phyloP scores from a whole-genome alignment of 306 rosid species.

The Malus fusca region DNA sequence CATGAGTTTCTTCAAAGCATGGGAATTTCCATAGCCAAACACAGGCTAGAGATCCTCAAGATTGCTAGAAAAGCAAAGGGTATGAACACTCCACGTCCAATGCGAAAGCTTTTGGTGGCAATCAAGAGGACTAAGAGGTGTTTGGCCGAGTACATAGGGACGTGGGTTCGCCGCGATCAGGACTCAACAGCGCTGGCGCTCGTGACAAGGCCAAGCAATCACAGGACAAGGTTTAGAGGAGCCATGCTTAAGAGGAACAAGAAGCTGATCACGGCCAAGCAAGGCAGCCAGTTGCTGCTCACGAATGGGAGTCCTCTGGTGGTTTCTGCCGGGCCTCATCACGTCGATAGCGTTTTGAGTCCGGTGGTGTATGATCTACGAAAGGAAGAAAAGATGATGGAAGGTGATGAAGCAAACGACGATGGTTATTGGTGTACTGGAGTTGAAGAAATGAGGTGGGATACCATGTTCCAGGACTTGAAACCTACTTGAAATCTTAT shows the following conservation, averaged over 20 bases:
- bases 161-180: constrained; percentile 28
- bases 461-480: constrained; percentile 80
- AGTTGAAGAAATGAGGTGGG: constrained; percentile 87
- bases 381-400: constrained; percentile 30
- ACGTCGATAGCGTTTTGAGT: constrained; percentile 41
- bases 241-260: constrained; percentile 55
- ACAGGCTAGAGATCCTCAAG: constrained; percentile 87
- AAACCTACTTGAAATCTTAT: constrained; percentile 53
- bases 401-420: constrained; percentile 7
- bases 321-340: constrained; percentile 15
- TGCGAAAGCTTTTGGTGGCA: constrained; percentile 49
- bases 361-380: constrained; percentile 43
- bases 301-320: constrained; percentile 43
- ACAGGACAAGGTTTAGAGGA: constrained; percentile 43
- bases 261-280: constrained; percentile 31
- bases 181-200: constrained; percentile 60
- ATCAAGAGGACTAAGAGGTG: constrained; percentile 62
- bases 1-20: constrained; percentile 94
- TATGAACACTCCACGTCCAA: constrained; percentile 21
- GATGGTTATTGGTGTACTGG: constrained; percentile 68
- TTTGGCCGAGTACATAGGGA: constrained; percentile 36
- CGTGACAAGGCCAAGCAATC: constrained; percentile 43
- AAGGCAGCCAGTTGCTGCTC: constrained; percentile 47
- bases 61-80: constrained; percentile 48
- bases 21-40: constrained; percentile 95